Evolutionary conservation across 176 grass and related monocot species (phyloP).

Genomic region (Rhipidocladum racemiflorum): DNA sequence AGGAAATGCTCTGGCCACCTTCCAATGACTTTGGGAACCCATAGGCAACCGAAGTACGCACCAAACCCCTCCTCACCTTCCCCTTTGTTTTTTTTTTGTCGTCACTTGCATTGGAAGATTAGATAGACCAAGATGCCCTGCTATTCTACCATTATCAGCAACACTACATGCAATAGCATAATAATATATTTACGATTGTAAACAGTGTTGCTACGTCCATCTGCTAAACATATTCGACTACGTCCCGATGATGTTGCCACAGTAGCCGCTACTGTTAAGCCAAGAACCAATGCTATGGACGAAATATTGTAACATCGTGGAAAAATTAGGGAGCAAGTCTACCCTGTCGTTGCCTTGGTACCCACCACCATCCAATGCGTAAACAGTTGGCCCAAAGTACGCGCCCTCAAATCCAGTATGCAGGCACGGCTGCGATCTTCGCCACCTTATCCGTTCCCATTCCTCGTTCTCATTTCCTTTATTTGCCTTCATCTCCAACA

Average conservation of each 20-base stretch:
- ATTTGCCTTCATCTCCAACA: too few relatives aligned
- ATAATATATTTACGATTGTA: neutral
- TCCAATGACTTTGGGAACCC: slow-evolving; percentile 37
- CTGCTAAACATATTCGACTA: neutral
- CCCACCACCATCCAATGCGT: neutral
- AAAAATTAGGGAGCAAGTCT: neutral
- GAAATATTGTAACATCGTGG: neutral
- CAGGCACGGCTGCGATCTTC: neutral
- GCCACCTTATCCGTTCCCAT: too few relatives aligned
- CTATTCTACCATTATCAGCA: neutral
- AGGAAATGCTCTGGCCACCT: neutral
- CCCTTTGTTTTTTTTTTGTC: slow-evolving; percentile 22
- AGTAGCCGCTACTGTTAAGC: neutral
- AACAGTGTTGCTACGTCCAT: neutral
- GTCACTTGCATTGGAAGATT: neutral
- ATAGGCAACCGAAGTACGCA: slow-evolving; percentile 23
- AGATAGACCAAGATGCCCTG: neutral
- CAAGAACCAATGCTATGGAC: neutral
- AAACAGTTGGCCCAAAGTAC: neutral
- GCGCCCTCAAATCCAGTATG: neutral
- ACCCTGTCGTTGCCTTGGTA: neutral
- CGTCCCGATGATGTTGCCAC: neutral
- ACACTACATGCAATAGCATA: neutral
- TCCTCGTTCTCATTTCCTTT: too few relatives aligned
- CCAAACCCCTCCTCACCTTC: neutral